phyloP scores from a whole-genome alignment of 2,329 filamentous ascomycete species.

The Ilyonectria robusta region DNA sequence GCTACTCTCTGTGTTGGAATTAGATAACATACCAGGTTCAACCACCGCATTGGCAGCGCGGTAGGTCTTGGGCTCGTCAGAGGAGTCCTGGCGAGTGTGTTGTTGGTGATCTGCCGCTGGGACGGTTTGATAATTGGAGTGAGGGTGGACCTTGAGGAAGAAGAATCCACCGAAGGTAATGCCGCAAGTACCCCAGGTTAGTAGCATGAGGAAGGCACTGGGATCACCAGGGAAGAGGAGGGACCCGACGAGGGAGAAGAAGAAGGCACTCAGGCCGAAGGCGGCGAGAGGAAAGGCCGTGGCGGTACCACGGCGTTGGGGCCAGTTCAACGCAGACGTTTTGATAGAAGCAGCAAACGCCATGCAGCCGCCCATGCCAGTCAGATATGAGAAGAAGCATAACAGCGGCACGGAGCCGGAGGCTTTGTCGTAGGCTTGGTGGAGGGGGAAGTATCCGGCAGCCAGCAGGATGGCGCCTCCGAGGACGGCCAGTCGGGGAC shows the following conservation, averaged over 20 bases:
- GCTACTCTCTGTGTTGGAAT: slow-evolving; percentile 49
- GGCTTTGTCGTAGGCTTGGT: slow-evolving; percentile 81
- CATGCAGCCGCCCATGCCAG: slow-evolving; percentile 89
- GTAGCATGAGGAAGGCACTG: slow-evolving; percentile 82
- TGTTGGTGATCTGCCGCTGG: slow-evolving; percentile 51
- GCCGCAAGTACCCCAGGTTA: slow-evolving; percentile 83
- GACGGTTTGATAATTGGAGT: slow-evolving; percentile 70
- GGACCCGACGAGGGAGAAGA: slow-evolving; percentile 87
- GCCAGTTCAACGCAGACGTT: slow-evolving; percentile 90
- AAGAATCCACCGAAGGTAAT: slow-evolving; percentile 85
- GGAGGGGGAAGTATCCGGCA: slow-evolving; percentile 88
- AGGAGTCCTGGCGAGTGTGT: slow-evolving; percentile 57
- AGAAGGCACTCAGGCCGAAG: slow-evolving; percentile 95
- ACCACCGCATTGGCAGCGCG: slow-evolving; percentile 56
- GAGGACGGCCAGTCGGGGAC: slow-evolving; percentile 84
- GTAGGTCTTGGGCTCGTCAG: slow-evolving; percentile 58
- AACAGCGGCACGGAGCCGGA: slow-evolving; percentile 71
- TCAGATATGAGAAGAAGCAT: slow-evolving; percentile 88
- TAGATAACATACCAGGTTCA: slow-evolving; percentile 77
- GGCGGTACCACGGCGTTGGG: slow-evolving; percentile 89
- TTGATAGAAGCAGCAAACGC: slow-evolving; percentile 94
- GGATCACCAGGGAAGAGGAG: slow-evolving; percentile 88
- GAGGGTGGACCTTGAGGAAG: slow-evolving; percentile 83
- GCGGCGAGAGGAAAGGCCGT: slow-evolving; percentile 94
- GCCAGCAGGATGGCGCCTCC: slow-evolving; percentile 81